Base-by-base conservation (phyloP, 2,329 filamentous ascomycete species). In the Hymenoscyphus fraxineus region DNA sequence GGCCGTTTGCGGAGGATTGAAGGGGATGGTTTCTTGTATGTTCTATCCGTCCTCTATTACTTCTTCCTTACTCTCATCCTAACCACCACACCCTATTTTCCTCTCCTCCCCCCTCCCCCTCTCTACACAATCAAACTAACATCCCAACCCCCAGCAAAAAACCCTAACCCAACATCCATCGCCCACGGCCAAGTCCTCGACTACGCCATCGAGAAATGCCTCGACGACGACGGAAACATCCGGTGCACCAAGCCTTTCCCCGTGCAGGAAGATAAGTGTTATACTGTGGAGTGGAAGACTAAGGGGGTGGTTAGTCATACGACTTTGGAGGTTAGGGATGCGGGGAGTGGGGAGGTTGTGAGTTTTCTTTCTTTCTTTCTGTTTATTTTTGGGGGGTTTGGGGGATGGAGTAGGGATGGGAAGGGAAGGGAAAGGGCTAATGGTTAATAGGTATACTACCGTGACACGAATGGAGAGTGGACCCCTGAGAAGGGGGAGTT, bases 391-490 rank as follows among this genome's bases (percentile, higher is more conserved):
- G 38, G 22, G 22, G 6, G 15, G 9, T 19, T n/a, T n/a, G n/a
- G n/a, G n/a, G n/a, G 16, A 51, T 31, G 40, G 40, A 54, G 2
- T n/a, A n/a, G 12, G 12, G 15, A 19, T 15, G 41, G 59, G 27
- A 15, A 1, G 3, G 6, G 31, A 6, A 22, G 40, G 27, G 19
- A 27, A 5, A 44, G 6, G 27, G 40, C 15, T 19, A 51, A 35
- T 22, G 31, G 31, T 2, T 5, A 22, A 60, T 65, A 81, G 15
- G 79, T 81, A 5, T 81, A 74, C 67, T 81, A 80, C 65, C 73
- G 79, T 15, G 79, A 81, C 65, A 80, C 79, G 22, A 73, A 81
- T 70, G 79, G 79, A 22, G 73, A 80, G 41, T 81, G 80, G 79
- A 78, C 70, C 1, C 76, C 78, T 0, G 76, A 79, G 67, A 80